Evolutionary conservation across 352 stramenopile genomes (phyloP).

Genomic region (Plasmopara muralis): DNA sequence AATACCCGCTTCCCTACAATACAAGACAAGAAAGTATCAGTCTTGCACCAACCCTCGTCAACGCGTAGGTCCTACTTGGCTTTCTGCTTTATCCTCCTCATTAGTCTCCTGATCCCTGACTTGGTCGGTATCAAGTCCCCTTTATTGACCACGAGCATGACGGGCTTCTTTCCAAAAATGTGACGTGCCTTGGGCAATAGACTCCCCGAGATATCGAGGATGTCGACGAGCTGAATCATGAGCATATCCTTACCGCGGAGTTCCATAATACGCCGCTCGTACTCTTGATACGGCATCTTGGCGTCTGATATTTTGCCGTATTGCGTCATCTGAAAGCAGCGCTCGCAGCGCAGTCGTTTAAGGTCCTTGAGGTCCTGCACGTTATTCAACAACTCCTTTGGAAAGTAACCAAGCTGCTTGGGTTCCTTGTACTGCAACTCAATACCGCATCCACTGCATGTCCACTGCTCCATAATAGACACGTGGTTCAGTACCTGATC

Average conservation of each 20-base stretch:
- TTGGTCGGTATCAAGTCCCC: constrained; percentile 83
- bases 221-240: constrained; percentile 89
- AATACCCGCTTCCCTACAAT: constrained; percentile 51
- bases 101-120: constrained; percentile 73
- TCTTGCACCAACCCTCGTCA: not conserved
- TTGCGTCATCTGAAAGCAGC: constrained; percentile 83
- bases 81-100: constrained; percentile 70
- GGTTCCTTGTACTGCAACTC: constrained; percentile 66
- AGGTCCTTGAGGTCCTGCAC: constrained; percentile 60
- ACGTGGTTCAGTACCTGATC: constrained; percentile 67
- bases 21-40: constrained; percentile 2
- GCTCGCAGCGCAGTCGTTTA: constrained; percentile 77
- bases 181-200: constrained; percentile 79
- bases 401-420: constrained; percentile 58
- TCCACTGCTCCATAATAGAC: constrained; percentile 79
- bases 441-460: constrained; percentile 78
- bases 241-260: constrained; percentile 83
- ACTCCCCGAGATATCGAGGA: constrained; percentile 88
- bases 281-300: constrained; percentile 81
- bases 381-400: constrained; percentile 54
- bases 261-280: constrained; percentile 82
- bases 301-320: constrained; percentile 83
- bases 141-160: constrained; percentile 90
- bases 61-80: constrained; percentile 36
- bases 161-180: constrained; percentile 85